Evolutionary conservation across 257 asterid species (phyloP).

Genomic region (Henckelia pumila): DNA sequence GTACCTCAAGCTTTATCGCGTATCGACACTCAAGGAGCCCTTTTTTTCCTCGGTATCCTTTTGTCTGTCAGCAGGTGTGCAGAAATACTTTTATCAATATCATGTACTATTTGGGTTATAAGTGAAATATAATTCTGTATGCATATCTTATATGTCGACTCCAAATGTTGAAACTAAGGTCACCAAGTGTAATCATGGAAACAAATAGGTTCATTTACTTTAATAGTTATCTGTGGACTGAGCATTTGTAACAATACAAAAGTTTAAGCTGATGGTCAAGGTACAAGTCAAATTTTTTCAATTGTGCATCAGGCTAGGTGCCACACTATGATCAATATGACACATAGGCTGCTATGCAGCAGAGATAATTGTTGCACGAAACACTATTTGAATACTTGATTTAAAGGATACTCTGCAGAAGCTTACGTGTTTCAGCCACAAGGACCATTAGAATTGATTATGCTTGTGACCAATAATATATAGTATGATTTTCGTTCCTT

Average conservation of each 20-base stretch:
- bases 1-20: slow-evolving; percentile 97
- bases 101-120: not conserved
- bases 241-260: slow-evolving; percentile 1
- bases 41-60: slow-evolving; percentile 98
- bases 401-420: not conserved
- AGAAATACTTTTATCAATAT: not conserved
- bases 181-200: no score
- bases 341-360: no score
- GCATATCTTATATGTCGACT: not conserved
- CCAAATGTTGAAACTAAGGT: no score
- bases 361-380: no score
- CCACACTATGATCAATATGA: no score
- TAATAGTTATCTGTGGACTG: no score
- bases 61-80: slow-evolving; percentile 91
- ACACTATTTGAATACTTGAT: not conserved
- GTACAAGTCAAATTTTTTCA: no score
- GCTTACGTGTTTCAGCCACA: not conserved
- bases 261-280: slow-evolving; percentile 28
- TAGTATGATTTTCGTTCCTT: not conserved
- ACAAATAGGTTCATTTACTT: no score
- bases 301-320: no score
- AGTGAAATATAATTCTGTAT: no score
- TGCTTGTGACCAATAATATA: not conserved
- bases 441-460: not conserved
- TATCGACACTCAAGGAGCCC: slow-evolving; percentile 95